Evolutionary conservation across 192 early-diverging fungal species (phyloP).

Genomic region (Backusella sp.): DNA sequence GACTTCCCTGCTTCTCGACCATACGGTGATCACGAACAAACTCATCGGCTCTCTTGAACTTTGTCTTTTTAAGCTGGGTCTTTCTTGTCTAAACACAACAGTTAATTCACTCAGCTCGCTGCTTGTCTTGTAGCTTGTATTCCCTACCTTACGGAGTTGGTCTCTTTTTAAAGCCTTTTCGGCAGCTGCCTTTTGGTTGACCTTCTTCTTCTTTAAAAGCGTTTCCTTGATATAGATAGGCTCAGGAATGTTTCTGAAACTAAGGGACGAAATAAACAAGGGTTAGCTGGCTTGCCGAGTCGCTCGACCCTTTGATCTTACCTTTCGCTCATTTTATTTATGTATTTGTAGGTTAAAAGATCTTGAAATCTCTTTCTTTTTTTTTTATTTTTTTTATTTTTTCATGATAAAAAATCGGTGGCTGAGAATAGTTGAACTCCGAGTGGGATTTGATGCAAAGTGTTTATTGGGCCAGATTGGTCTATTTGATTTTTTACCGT

Average conservation of each 20-base stretch:
- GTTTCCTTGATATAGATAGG: conserved; percentile 77
- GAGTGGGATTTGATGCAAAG: neutral
- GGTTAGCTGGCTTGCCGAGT: neutral
- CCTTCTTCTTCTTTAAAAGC: conserved; percentile 78
- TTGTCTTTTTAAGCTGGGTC: conserved; percentile 12
- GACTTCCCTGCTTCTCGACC: conserved; percentile 10
- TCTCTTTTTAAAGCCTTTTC: conserved; percentile 36
- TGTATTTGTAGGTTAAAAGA: neutral
- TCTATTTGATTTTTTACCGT: neutral
- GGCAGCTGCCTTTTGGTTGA: conserved; percentile 63
- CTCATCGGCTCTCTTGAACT: conserved; percentile 28
- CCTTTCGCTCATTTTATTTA: neutral
- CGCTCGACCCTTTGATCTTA: neutral
- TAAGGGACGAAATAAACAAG: conserved; percentile 10
- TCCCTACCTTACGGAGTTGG: conserved; percentile 4
- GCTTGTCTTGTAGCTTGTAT: neutral
- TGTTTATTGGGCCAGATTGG: neutral
- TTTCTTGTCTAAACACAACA: conserved; percentile 3
- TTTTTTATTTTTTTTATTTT: neutral
- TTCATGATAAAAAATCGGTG: neutral
- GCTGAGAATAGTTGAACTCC: neutral
- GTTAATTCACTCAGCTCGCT: neutral
- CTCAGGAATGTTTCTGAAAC: conserved; percentile 46
- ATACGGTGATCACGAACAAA: conserved; percentile 11
- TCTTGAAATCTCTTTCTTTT: neutral